Conservation (phyloP, 2,329 filamentous ascomycete genomes). For the Westerdykella sp. region DNA sequence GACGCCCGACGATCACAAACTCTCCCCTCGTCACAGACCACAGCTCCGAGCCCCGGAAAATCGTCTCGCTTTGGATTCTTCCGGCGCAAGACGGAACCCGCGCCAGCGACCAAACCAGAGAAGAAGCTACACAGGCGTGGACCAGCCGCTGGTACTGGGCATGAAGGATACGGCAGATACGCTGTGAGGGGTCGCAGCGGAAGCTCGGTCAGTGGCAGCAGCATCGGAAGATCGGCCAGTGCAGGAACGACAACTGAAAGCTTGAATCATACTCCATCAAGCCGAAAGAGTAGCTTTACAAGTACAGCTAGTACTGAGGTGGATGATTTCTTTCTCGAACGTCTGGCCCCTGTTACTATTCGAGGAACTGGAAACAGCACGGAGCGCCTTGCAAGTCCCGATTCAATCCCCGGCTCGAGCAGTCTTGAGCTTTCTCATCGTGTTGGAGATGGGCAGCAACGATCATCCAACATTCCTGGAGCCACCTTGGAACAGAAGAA, state of each 20-base stretch:
- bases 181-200: slow-evolving; percentile 60
- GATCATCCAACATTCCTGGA: slow-evolving; percentile 6
- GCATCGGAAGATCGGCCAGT: slow-evolving; percentile 43
- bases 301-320: slow-evolving; percentile 40
- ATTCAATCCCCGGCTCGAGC: slow-evolving; percentile 32
- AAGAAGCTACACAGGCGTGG: slow-evolving; percentile 58
- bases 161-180: slow-evolving; percentile 74
- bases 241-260: slow-evolving; percentile 37
- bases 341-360: slow-evolving; percentile 41
- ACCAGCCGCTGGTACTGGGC: slow-evolving; percentile 84
- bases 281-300: slow-evolving; percentile 40
- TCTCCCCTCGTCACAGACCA: slow-evolving; percentile 30
- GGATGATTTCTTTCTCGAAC: slow-evolving; percentile 43
- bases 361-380: slow-evolving; percentile 41
- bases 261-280: slow-evolving; percentile 30
- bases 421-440: slow-evolving; percentile 15
- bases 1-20: slow-evolving; percentile 29
- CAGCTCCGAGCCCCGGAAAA: slow-evolving; percentile 49
- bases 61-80: slow-evolving; percentile 73
- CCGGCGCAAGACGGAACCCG: slow-evolving; percentile 58
- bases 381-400: slow-evolving; percentile 30
- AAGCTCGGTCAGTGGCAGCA: slow-evolving; percentile 49
- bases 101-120: slow-evolving; percentile 51
- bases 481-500: slow-evolving; percentile 13
- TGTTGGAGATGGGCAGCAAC: too few relatives aligned